Evolutionary conservation across 345 rosid genomes (phyloP).

Genomic region (Kandelia obovata): DNA sequence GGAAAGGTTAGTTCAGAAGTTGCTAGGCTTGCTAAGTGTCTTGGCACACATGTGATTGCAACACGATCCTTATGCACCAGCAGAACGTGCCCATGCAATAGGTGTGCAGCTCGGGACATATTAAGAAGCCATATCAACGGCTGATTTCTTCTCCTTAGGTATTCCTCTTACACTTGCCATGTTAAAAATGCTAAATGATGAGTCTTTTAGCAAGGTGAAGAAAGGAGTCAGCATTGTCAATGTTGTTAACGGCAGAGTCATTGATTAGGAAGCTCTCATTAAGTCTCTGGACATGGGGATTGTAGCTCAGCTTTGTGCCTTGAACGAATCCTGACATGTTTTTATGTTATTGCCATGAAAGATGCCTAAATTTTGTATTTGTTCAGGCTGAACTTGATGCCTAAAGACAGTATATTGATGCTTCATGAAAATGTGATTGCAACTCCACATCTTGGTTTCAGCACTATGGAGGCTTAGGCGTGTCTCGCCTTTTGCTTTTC

Average conservation of each 20-base stretch:
- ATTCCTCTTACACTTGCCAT: constrained; percentile 26
- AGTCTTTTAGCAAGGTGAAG: constrained; percentile 24
- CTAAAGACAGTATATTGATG: constrained; percentile 22
- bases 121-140: constrained; percentile 20
- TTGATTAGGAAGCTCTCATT: constrained; percentile 28
- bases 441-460: constrained; percentile 30
- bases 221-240: constrained; percentile 28
- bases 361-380: not conserved
- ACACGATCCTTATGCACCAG: constrained; percentile 26
- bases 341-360: not conserved
- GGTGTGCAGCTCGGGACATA: constrained; percentile 20
- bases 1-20: constrained; percentile 31
- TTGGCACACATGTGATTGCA: constrained; percentile 30
- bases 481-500: not conserved
- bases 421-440: constrained; percentile 27
- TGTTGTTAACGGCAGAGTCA: constrained; percentile 28
- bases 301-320: constrained; percentile 18
- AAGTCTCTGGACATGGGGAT: constrained; percentile 24
- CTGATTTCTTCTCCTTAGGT: constrained; percentile 23
- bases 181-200: constrained; percentile 20
- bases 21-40: constrained; percentile 27
- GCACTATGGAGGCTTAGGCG: constrained; percentile 26
- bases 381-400: constrained; percentile 28
- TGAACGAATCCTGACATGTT: not conserved
- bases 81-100: constrained; percentile 22